Percentiles rank a stretch among this genome's conserved stretches.
phyloP scores from a whole-genome alignment of 2,329 filamentous ascomycete genomes.

The Fusarium nanum region DNA sequence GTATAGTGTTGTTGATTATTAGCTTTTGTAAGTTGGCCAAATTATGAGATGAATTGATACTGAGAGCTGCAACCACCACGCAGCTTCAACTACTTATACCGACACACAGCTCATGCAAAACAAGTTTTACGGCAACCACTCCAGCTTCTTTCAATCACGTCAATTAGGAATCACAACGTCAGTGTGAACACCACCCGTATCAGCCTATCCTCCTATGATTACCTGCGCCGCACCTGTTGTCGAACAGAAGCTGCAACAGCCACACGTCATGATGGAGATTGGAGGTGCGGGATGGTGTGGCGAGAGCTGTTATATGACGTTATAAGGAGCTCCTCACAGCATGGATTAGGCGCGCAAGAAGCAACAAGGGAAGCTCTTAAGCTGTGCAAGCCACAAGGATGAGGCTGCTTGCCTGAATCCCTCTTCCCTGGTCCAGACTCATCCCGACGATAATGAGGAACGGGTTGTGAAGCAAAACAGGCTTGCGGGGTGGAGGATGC shows the following conservation, averaged over 20 bases:
- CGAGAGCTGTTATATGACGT: constrained; percentile 43
- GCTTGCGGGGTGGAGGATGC: constrained; percentile 37
- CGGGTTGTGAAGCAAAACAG: constrained; percentile 31
- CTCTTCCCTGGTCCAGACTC: constrained; percentile 11
- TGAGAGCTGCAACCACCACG: constrained; percentile 35
- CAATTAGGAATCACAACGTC: constrained; percentile 41
- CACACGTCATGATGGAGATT: constrained; percentile 47
- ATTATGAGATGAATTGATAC: constrained; percentile 34
- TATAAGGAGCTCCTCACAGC: constrained; percentile 19
- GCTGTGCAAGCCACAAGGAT: constrained; percentile 21
- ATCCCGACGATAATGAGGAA: constrained; percentile 1
- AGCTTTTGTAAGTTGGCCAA: constrained; percentile 30
- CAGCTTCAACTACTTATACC: constrained; percentile 38
- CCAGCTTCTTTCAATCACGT: constrained; percentile 31
- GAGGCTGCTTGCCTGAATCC: constrained; percentile 18
- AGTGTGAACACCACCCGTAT: constrained; percentile 36
- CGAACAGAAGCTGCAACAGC: constrained; percentile 35
- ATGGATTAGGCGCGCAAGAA: constrained; percentile 22
- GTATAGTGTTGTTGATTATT: constrained; percentile 25
- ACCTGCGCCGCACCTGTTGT: constrained; percentile 34
- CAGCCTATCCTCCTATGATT: constrained; percentile 33
- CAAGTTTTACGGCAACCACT: constrained; percentile 41
- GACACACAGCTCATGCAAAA: constrained; percentile 31
- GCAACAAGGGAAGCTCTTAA: constrained; percentile 16
- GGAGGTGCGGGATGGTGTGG: constrained; percentile 36